Evolutionary conservation across 768 basidiomycete species (phyloP), one percentile per base, ranked within the genome.

Genomic region (Pholiota conissans): DNA sequence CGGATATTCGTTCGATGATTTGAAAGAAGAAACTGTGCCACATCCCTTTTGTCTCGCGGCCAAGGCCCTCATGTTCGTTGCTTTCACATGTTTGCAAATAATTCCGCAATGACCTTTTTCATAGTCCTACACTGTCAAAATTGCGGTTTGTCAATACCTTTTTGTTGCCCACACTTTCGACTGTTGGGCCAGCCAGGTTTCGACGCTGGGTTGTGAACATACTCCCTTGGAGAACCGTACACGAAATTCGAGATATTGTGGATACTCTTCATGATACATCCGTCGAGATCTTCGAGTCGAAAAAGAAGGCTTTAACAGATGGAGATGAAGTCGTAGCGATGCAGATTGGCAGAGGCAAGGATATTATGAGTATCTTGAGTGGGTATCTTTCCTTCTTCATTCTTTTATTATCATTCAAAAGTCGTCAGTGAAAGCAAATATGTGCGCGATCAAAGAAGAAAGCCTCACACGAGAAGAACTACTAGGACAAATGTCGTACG

Each of bases 311-410:
- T 3, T 49, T 79, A 5, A 61, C 60, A 13, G 63, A 67, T 13
- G 75, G 74, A 1, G 75, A 77, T 28, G 70, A 73, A 8, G 72
- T 65, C 1, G 57, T 74, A 2, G 57, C 64, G 2, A 63, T 56
- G 8, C 73, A 77, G 53, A 69, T 76, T 37, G 74, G 71, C 11
- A 65, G 69, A 57, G 78, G 77, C 14, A 78, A 77, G 54, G 81
- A 82, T 61, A 72, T 82, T 24, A 73, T 82, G 58, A 82, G 75
- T 57, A 68, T 79, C 20, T 66, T 82, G 10, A 61, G 82, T 82
- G 63, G 32, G 79, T 42, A 8, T 24, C 39, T 5, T 8, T 5
- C 18, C 55, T 13, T 42, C 34, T 16, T 18, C 3, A 5, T 42
- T 5, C 7, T 22, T 7, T 26, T 16, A 22, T 9, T 18, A 5